Conservation (phyloP, 169 alveolate species). For the Eimeria praecox region DNA sequence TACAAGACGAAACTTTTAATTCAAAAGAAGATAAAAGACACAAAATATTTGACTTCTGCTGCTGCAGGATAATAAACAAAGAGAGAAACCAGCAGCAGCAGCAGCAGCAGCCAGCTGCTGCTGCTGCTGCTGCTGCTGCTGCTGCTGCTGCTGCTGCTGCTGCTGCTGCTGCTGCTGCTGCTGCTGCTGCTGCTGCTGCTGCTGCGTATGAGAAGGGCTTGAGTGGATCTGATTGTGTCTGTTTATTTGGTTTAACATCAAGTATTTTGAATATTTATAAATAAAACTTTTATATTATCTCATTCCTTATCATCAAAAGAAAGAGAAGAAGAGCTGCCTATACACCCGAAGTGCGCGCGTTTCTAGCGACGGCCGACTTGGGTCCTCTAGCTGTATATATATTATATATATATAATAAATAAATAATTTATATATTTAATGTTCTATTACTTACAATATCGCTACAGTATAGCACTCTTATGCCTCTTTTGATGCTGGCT, state of each 20-base stretch:
- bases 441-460: too few species aligned
- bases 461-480: too few species aligned
- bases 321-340: not conserved
- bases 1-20: not conserved
- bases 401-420: too few species aligned
- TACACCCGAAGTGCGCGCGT: slow-evolving; percentile 9
- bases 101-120: not conserved
- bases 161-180: not conserved
- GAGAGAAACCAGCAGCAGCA: too few species aligned
- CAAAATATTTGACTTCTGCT: not conserved
- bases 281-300: not conserved
- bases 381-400: too few species aligned
- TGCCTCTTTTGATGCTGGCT: too few species aligned
- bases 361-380: too few species aligned
- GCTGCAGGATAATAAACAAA: not conserved
- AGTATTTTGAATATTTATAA: not conserved
- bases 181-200: slow-evolving; percentile 29
- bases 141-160: slow-evolving; percentile 41
- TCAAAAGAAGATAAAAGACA: not conserved
- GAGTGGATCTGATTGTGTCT: not conserved
- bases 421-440: not conserved
- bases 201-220: slow-evolving; percentile 29
- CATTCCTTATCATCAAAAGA: not conserved
- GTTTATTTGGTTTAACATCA: not conserved
- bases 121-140: not conserved